Percentiles rank a stretch among this genome's conserved stretches.
These are phyloP conservation scores for Gracilaria caudata DNA, from an alignment of 23 red algal genomes.

Conservation along the genomic window DNA sequence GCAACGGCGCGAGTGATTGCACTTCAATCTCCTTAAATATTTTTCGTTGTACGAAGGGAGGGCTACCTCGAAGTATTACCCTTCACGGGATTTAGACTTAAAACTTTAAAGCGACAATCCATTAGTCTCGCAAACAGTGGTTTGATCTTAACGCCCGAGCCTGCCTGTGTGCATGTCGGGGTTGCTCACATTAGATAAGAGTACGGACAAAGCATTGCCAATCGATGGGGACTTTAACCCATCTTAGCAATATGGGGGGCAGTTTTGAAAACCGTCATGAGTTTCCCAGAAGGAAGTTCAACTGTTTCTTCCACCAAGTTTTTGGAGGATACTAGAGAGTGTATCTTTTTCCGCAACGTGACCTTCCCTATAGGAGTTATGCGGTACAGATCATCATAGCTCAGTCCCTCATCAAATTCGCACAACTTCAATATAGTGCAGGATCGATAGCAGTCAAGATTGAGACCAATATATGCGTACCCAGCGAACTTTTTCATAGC, in stretches of 20 bases:
- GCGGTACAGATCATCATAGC: neutral
- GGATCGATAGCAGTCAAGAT: neutral
- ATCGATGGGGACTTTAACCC: neutral
- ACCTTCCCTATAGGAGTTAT: neutral
- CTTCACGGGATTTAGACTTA: too few relatives aligned
- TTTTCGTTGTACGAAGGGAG: too few relatives aligned
- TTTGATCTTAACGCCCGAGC: too few relatives aligned
- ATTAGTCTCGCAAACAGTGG: too few relatives aligned
- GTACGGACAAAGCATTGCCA: neutral
- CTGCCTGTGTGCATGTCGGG: too few relatives aligned
- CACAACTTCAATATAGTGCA: conserved; percentile 22
- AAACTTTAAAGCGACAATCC: too few relatives aligned
- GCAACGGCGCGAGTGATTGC: too few relatives aligned
- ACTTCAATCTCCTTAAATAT: too few relatives aligned
- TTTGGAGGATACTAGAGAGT: neutral
- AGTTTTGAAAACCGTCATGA: neutral
- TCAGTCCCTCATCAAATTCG: neutral
- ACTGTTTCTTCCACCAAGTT: neutral
- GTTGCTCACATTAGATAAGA: too few relatives aligned
- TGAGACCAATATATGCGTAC: neutral
- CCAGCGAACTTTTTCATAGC: neutral
- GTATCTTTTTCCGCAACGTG: neutral
- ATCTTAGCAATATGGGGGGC: neutral
- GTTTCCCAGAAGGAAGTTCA: neutral
- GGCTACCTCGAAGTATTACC: too few relatives aligned